Evolutionary conservation across 805 yeast species (phyloP).

Genomic region (Candida patagonica): DNA sequence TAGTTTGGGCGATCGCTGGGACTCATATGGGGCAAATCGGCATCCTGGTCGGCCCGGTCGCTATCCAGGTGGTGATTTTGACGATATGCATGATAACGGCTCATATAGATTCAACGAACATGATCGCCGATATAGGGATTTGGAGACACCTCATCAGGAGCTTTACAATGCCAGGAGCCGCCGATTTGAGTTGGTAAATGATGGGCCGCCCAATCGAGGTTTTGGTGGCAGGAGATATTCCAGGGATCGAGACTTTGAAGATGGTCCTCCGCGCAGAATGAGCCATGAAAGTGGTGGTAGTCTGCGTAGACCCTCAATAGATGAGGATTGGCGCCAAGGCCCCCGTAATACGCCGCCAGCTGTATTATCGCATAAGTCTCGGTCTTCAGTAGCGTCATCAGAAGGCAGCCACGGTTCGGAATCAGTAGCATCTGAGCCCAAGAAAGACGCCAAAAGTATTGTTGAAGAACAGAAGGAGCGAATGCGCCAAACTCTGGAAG

Average conservation of each 20-base stretch:
- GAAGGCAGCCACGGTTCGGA: neutral
- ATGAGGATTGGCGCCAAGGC: neutral
- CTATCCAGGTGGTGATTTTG: conserved; percentile 8
- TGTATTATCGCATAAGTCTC: neutral
- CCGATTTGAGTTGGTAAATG: conserved; percentile 10
- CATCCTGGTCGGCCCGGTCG: neutral
- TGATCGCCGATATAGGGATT: conserved; percentile 17
- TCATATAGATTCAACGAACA: conserved; percentile 19
- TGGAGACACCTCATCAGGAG: conserved; percentile 18
- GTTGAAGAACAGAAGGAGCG: conserved; percentile 25
- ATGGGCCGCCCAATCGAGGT: neutral
- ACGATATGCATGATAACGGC: conserved; percentile 9
- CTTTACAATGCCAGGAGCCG: conserved; percentile 20
- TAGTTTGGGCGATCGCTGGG: conserved; percentile 1
- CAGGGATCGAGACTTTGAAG: neutral
- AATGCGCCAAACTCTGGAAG: conserved; percentile 27
- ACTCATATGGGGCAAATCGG: neutral
- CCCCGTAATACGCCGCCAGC: neutral
- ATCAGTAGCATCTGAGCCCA: neutral
- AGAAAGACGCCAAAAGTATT: conserved; percentile 8
- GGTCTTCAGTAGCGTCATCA: neutral
- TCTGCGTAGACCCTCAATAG: neutral
- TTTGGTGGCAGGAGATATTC: neutral
- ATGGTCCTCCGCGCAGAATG: no score
- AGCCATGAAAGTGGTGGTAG: neutral